Evolutionary conservation across 805 yeast genomes (phyloP).

Genomic region (baker's yeast (Saccharomyces cerevisiae)): DNA sequence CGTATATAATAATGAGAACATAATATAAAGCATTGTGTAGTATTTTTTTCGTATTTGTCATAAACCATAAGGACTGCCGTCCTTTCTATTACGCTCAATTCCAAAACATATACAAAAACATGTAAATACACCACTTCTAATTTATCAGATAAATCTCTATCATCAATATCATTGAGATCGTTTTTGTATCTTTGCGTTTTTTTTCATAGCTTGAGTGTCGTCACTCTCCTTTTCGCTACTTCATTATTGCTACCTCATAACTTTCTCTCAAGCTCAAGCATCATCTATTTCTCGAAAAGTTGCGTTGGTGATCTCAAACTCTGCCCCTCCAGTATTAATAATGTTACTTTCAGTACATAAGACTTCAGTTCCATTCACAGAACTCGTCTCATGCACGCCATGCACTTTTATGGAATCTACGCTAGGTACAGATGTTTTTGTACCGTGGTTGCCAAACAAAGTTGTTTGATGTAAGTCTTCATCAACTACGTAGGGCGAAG

Average conservation of each 20-base stretch:
- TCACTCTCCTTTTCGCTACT: background rate
- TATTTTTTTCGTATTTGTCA: background rate
- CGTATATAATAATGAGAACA: background rate
- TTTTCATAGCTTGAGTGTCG: background rate
- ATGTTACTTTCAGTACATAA: background rate
- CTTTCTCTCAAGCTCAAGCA: background rate
- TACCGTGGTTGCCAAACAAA: slow-evolving; percentile 7
- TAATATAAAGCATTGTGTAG: background rate
- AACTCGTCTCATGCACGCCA: background rate
- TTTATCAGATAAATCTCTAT: background rate
- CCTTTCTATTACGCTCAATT: background rate
- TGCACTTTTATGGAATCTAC: background rate
- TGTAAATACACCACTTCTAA: background rate
- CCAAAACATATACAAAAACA: background rate
- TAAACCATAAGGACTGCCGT: background rate
- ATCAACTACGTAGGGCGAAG: slow-evolving; percentile 4
- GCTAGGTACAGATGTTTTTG: background rate
- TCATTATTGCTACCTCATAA: background rate
- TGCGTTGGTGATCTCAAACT: background rate
- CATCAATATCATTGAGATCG: background rate
- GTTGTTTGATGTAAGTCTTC: slow-evolving; percentile 15
- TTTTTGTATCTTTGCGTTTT: background rate
- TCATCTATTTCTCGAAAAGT: background rate
- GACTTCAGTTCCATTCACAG: background rate
- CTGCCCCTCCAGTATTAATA: background rate